These are phyloP conservation scores for Paramarasmius palmivorus DNA, from an alignment of 1,284 basidiomycete genomes.

Conservation along the genomic window DNA sequence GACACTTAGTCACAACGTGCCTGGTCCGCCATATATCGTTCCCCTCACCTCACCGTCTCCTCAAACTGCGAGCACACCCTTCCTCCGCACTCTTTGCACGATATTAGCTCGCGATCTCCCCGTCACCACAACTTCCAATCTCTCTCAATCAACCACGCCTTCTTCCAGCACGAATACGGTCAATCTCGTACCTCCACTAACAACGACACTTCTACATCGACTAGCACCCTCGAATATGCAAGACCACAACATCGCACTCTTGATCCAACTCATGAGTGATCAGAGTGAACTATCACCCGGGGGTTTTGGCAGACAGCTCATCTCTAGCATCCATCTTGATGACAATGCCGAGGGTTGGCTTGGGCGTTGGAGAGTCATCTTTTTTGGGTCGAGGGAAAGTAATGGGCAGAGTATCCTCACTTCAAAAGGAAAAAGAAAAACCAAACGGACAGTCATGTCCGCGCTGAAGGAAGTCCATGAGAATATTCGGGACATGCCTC, in stretches of 20 bases:
- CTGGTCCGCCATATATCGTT: constrained; percentile 53
- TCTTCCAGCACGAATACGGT: constrained; percentile 32
- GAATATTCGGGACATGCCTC: constrained; percentile 51
- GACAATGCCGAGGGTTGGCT: no score
- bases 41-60: constrained; percentile 51
- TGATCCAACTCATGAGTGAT: no score
- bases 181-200: constrained; percentile 59
- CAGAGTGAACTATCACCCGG: no score
- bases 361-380: no score
- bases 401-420: constrained; percentile 34
- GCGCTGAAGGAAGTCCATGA: constrained; percentile 59
- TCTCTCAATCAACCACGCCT: background rate
- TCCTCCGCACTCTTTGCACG: constrained; percentile 58
- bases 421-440: constrained; percentile 37
- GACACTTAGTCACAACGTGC: constrained; percentile 36
- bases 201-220: constrained; percentile 52
- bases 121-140: background rate
- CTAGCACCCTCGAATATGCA: no score
- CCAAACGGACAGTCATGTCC: constrained; percentile 54
- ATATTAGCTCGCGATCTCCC: constrained; percentile 57
- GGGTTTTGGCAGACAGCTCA: no score
- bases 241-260: no score
- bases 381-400: constrained; percentile 38
- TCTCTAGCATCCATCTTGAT: no score
- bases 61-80: constrained; percentile 44